These are phyloP conservation scores for Sugiyamaella neomexicana DNA, from an alignment of 1,139 yeast species.

Conservation along the genomic window DNA sequence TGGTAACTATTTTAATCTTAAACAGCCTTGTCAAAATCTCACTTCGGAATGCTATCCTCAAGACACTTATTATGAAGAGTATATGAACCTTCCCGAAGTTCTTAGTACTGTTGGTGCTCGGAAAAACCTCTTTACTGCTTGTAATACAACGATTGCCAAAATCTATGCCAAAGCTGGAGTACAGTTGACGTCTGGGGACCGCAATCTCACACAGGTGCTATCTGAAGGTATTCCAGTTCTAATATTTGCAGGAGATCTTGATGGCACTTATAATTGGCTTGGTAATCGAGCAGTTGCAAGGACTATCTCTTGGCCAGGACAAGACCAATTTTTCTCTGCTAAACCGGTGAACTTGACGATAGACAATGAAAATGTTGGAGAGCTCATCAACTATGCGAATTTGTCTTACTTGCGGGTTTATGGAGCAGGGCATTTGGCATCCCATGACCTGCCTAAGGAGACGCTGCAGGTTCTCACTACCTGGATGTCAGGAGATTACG, in stretches of 20 bases:
- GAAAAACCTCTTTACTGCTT: conserved; percentile 48
- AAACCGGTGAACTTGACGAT: conserved; percentile 54
- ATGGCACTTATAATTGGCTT: conserved; percentile 86
- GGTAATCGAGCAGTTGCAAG: conserved; percentile 82
- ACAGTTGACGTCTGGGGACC: conserved; percentile 50
- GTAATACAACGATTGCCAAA: conserved; percentile 62
- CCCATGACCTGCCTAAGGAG: conserved; percentile 74
- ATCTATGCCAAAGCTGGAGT: conserved; percentile 53
- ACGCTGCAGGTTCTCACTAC: conserved; percentile 65
- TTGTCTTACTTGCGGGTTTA: conserved; percentile 64
- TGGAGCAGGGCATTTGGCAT: conserved; percentile 74
- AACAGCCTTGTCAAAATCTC: conserved; percentile 48
- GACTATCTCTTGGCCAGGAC: conserved; percentile 61
- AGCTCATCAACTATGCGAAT: conserved; percentile 54
- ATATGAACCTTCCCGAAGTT: conserved; percentile 67
- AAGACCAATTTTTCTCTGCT: conserved; percentile 38
- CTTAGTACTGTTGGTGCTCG: conserved; percentile 88
- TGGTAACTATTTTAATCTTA: conserved; percentile 61
- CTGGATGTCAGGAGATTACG: conserved; percentile 50
- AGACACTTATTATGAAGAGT: conserved; percentile 63
- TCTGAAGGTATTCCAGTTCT: conserved; percentile 69
- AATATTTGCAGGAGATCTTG: conserved; percentile 87
- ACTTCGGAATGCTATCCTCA: conserved; percentile 62
- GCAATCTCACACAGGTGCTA: conserved; percentile 65
- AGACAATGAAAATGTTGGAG: conserved; percentile 67